Evolutionary conservation across 768 basidiomycete species (phyloP).

Genomic region (Heimioporus sp.): DNA sequence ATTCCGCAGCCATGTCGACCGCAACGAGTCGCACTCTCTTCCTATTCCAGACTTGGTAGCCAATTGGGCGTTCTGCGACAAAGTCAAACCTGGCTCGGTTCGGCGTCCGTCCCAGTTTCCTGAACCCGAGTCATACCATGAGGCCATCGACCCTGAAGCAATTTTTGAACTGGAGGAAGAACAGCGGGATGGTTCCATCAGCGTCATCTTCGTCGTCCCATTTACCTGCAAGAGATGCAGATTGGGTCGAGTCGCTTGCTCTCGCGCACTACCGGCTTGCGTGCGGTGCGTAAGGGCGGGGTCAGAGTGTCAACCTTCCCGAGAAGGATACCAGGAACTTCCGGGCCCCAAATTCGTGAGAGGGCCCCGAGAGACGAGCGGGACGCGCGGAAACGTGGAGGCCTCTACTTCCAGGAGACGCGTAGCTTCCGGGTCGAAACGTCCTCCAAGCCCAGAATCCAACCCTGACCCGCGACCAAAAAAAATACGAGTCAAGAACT

Average conservation of each 20-base stretch:
- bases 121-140: constrained; percentile 17
- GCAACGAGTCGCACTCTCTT: background rate
- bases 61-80: constrained; percentile 16
- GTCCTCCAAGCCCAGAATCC: constrained; percentile 12
- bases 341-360: constrained; percentile 19
- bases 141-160: constrained; percentile 13
- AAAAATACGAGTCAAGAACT: background rate
- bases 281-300: constrained; percentile 18
- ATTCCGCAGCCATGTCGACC: no score
- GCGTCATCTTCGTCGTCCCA: constrained; percentile 23
- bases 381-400: no score
- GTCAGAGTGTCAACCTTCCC: background rate
- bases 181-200: constrained; percentile 2
- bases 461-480: constrained; percentile 6
- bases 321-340: constrained; percentile 19
- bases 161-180: constrained; percentile 29
- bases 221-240: constrained; percentile 17
- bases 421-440: constrained; percentile 8
- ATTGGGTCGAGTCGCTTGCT: constrained; percentile 15
- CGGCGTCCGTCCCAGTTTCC: constrained; percentile 26
- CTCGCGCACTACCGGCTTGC: constrained; percentile 25
- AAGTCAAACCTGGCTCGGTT: constrained; percentile 15
- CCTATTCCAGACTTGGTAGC: constrained; percentile 16
- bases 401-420: background rate
- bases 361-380: no score